These are phyloP conservation scores for Mycena floridula DNA, from an alignment of 768 basidiomycete species.

Conservation along the genomic window DNA sequence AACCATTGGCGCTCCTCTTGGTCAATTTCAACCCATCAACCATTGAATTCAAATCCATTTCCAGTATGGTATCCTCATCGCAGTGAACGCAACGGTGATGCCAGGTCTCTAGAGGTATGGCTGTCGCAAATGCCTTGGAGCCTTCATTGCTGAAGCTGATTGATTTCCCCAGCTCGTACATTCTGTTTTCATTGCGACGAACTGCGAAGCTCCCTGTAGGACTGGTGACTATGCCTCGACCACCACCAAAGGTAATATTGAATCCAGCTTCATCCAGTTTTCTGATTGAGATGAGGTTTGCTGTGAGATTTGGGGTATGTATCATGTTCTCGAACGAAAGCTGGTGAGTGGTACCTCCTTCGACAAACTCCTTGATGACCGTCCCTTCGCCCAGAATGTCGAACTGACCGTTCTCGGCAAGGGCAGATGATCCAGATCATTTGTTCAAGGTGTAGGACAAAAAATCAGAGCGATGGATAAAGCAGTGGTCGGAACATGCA, in stretches of 20 bases:
- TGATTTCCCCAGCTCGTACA: not conserved
- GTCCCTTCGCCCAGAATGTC: conserved; percentile 15
- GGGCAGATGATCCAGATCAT: conserved; percentile 10
- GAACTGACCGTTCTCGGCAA: conserved; percentile 14
- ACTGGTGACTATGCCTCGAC: not conserved
- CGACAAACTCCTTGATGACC: conserved; percentile 12
- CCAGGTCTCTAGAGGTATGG: not conserved
- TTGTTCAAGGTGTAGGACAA: conserved; percentile 5
- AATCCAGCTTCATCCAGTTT: conserved; percentile 8
- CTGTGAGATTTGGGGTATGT: conserved; percentile 3
- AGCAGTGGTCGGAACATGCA: conserved; percentile 5
- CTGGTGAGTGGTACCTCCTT: not conserved
- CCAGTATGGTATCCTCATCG: not conserved
- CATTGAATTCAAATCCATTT: too few relatives aligned
- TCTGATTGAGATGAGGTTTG: conserved; percentile 11
- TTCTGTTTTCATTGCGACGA: too few relatives aligned
- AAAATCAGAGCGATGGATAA: conserved; percentile 2
- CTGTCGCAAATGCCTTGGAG: not conserved
- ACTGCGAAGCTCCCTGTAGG: not conserved
- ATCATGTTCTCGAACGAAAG: conserved; percentile 3
- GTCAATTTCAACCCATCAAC: too few relatives aligned
- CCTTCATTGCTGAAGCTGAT: too few relatives aligned
- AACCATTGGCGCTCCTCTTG: too few relatives aligned
- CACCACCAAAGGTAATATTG: conserved; percentile 2
- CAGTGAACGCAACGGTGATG: not conserved